These are phyloP conservation scores for Euryodendron excelsum DNA, from an alignment of 148 eudicot species.

Conservation along the genomic window DNA sequence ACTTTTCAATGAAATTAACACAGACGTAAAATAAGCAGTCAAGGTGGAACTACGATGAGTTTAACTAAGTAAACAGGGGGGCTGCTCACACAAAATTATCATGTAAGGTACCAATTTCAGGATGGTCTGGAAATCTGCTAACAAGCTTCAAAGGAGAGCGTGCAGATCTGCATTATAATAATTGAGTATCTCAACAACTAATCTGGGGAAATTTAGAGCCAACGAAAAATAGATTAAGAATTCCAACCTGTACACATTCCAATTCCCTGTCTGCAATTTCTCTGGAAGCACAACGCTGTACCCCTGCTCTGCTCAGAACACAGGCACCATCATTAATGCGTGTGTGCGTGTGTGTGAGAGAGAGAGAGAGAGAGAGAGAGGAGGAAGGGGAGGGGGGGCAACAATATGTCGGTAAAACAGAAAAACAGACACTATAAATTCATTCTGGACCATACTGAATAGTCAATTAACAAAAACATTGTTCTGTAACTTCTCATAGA, in stretches of 20 bases:
- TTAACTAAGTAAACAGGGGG: conserved; percentile 7
- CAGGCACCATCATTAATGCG: conserved; percentile 8
- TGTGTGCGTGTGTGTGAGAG: neutral
- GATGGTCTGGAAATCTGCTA: conserved; percentile 63
- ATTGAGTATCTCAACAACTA: neutral
- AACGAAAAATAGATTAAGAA: neutral
- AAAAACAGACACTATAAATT: neutral
- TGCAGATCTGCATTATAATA: conserved; percentile 56
- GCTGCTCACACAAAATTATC: conserved; percentile 85
- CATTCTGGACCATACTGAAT: neutral
- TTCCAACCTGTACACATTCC: conserved; percentile 90
- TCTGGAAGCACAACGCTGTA: conserved; percentile 91
- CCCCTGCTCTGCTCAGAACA: conserved; percentile 61
- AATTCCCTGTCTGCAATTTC: conserved; percentile 84
- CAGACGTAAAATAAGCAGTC: neutral
- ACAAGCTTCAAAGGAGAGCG: conserved; percentile 75
- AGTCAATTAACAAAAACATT: neutral
- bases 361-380: neutral
- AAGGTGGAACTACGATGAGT: neutral
- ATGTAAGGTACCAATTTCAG: conserved; percentile 83
- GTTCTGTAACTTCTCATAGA: neutral
- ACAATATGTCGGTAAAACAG: neutral
- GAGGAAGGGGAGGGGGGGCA: neutral
- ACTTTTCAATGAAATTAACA: conserved; percentile 3
- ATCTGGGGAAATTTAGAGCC: neutral